Evolutionary conservation across 2,329 filamentous ascomycete genomes (phyloP), one percentile per base, ranked within the genome.

Genomic region (Colletotrichum tamarilloi): DNA sequence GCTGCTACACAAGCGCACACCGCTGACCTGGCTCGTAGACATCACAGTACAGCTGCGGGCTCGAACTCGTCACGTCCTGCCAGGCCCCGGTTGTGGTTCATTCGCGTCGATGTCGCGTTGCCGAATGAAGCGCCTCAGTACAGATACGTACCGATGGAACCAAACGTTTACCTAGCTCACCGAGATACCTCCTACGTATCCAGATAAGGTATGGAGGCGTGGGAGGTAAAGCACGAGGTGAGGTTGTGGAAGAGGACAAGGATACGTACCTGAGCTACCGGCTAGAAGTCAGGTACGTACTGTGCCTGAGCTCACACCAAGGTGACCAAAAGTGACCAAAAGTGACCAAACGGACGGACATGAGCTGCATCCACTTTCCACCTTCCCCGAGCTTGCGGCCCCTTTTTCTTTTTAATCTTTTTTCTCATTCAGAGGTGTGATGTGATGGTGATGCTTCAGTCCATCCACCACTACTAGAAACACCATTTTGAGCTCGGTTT

Each of bases 281-380:
- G 42, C 42, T n/a, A 35, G 26, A n/a, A 16, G 32, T 35, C 32
- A 11, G 60, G 32, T 59, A 71, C 62, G 68, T 66, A 66, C 30
- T 46, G 5, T 55, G 16, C 22, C 68, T 28, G 57, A 62, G 60
- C 53, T 53, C 53, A 65, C 38, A 22, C 28, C 19, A 32, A 32
- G 32, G 22, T 22, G 22, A 22, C 22, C 22, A 22, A 22, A 24
- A 22, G 32, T 32, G 32, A 32, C 32, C 32, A n/a, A n/a, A 22
- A 42, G 24, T 32, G 38, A 65, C 67, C 67, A 57, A 72, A 62
- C 35, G 56, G 38, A 53, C 38, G 49, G 58, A 68, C 69, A 68
- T 62, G 69, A 64, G 70, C 70, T 56, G 59, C 66, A 69, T 56
- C 70, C 70, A 69, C 70, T 73, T 73, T 64, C 70, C 70, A 73